Evolutionary conservation across 371 early-diverging fungal genomes (phyloP).

Genomic region (Fennellomyces sp.): DNA sequence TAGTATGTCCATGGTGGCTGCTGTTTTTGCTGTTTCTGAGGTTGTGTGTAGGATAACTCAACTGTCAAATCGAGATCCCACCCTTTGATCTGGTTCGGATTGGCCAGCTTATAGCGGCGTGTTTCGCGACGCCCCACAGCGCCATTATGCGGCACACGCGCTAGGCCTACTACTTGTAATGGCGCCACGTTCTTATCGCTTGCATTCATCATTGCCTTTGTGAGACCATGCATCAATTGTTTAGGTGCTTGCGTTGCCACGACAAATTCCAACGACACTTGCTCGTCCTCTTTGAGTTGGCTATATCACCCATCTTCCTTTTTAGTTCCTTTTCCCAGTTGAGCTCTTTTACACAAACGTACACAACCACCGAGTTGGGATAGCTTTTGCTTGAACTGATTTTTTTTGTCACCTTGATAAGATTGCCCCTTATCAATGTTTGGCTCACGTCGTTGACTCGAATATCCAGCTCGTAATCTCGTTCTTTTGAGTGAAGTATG

Average conservation of each 20-base stretch:
- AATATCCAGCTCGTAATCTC: constrained; percentile 12
- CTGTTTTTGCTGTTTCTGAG: neutral
- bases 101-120: constrained; percentile 10
- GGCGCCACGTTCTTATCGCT: neutral
- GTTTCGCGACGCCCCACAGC: neutral
- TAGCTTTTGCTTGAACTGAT: constrained; percentile 4
- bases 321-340: neutral
- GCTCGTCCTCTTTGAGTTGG: neutral
- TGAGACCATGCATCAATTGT: neutral
- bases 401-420: constrained; percentile 6
- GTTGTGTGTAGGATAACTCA: constrained; percentile 3
- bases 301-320: too few relatives aligned
- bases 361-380: neutral
- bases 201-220: neutral
- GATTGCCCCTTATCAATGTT: constrained; percentile 7
- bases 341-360: neutral
- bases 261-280: neutral
- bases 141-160: neutral
- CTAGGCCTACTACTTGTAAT: constrained; percentile 10
- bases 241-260: neutral
- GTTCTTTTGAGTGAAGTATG: constrained; percentile 2
- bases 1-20: constrained; percentile 21
- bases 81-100: constrained; percentile 11
- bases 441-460: constrained; percentile 15
- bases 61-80: constrained; percentile 15